These are phyloP conservation scores for Wickerhamomyces sp. DNA, from an alignment of 1,139 yeast genomes.

Conservation along the genomic window DNA sequence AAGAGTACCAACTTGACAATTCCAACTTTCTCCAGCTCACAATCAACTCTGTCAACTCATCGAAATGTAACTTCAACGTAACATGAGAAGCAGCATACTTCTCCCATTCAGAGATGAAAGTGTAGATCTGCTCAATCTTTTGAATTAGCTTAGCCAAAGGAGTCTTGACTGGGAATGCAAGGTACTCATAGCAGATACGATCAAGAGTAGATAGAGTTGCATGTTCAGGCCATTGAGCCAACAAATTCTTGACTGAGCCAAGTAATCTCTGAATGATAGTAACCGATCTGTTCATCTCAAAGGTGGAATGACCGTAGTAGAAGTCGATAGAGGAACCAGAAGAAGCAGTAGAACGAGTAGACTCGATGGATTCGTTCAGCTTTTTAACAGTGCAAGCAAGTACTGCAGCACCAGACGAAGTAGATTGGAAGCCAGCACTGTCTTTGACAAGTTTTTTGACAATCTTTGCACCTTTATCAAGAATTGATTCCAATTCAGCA, in stretches of 20 bases:
- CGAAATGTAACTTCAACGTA: constrained; percentile 51
- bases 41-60: constrained; percentile 58
- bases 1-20: constrained; percentile 75
- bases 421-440: constrained; percentile 24
- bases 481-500: constrained; percentile 27
- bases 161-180: constrained; percentile 54
- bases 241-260: constrained; percentile 40
- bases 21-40: constrained; percentile 91
- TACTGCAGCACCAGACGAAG: constrained; percentile 30
- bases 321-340: constrained; percentile 43
- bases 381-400: constrained; percentile 40
- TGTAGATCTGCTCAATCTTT: constrained; percentile 82
- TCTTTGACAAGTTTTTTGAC: constrained; percentile 24
- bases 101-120: constrained; percentile 87
- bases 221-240: constrained; percentile 90
- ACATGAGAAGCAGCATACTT: constrained; percentile 82
- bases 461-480: constrained; percentile 40
- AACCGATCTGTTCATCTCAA: constrained; percentile 60
- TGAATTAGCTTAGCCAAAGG: constrained; percentile 78
- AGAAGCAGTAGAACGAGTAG: constrained; percentile 18
- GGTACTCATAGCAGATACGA: constrained; percentile 63
- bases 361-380: constrained; percentile 29
- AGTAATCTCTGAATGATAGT: constrained; percentile 44
- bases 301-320: constrained; percentile 59
- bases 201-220: constrained; percentile 72